Percentiles rank a stretch among this genome's conserved stretches.
These are phyloP conservation scores for Trapa incisa DNA, from an alignment of 345 rosid genomes.

Conservation along the genomic window DNA sequence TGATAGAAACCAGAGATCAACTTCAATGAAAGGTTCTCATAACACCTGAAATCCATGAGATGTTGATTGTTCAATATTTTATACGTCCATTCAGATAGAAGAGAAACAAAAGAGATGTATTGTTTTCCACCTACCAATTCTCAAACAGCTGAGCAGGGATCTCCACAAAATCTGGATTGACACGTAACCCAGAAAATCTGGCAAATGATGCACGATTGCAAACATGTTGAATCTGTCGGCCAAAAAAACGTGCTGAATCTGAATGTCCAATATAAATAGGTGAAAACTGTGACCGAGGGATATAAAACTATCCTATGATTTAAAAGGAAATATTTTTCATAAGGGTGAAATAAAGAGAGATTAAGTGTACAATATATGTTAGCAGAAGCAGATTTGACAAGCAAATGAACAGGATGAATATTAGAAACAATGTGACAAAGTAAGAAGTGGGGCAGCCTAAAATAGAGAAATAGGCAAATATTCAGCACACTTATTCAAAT, in stretches of 20 bases:
- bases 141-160: constrained; percentile 75
- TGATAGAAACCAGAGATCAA: constrained; percentile 88
- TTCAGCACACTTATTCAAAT: not conserved
- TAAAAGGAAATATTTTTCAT: not conserved
- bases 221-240: constrained; percentile 62
- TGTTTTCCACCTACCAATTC: constrained; percentile 41
- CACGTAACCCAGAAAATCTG: constrained; percentile 74
- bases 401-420: not conserved
- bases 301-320: not conserved
- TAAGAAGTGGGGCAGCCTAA: not conserved
- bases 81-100: constrained; percentile 5
- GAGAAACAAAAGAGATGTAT: constrained; percentile 3
- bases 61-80: constrained; percentile 1
- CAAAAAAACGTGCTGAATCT: constrained; percentile 66
- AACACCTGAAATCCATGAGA: constrained; percentile 53
- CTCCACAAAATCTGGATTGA: constrained; percentile 88
- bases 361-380: not conserved
- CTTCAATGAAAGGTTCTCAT: constrained; percentile 74
- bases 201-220: constrained; percentile 88
- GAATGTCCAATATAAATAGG: constrained; percentile 11
- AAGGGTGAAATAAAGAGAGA: not conserved
- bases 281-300: not conserved
- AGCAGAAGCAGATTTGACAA: not conserved
- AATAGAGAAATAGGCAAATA: not conserved
- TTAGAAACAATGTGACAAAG: not conserved